Percentiles rank a stretch among this genome's conserved stretches.
Evolutionary conservation across 78 protist genomes (phyloP).

Genomic region (Dictyostelium intermedium): DNA sequence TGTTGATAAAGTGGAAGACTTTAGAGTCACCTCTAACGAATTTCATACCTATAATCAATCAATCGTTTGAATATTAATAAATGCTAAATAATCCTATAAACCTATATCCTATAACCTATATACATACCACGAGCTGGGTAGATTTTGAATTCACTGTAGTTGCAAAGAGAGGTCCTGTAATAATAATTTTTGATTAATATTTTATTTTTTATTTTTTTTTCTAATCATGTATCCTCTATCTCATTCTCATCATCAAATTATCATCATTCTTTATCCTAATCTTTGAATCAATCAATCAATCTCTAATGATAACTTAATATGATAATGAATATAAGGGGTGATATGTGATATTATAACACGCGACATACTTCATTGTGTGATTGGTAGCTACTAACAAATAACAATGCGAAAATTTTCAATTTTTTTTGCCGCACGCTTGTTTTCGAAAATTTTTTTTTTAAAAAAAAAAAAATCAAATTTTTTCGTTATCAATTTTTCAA

Average conservation of each 20-base stretch:
- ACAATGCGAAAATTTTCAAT: not conserved
- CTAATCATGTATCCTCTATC: not conserved
- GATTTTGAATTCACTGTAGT: constrained; percentile 69
- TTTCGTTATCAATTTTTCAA: not conserved
- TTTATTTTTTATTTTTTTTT: not conserved
- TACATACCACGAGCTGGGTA: constrained; percentile 83
- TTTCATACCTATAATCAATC: not conserved
- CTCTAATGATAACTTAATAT: not conserved
- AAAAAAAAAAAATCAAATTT: not conserved
- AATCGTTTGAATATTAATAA: not conserved
- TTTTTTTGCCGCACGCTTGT: not conserved
- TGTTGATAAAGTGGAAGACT: constrained; percentile 85
- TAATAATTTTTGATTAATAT: not conserved
- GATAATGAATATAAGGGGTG: not conserved
- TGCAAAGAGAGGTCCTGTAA: constrained; percentile 70
- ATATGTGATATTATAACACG: not conserved
- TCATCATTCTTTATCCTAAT: too few relatives aligned
- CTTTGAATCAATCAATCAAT: not conserved
- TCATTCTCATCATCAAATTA: not conserved
- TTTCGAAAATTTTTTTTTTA: not conserved
- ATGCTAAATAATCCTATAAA: constrained; percentile 53
- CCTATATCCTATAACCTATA: not conserved
- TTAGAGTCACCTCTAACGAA: constrained; percentile 29
- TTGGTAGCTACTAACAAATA: not conserved
- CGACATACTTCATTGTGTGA: not conserved